Conservation (phyloP, 2,329 filamentous ascomycete genomes). For the Penicillium sp. region DNA sequence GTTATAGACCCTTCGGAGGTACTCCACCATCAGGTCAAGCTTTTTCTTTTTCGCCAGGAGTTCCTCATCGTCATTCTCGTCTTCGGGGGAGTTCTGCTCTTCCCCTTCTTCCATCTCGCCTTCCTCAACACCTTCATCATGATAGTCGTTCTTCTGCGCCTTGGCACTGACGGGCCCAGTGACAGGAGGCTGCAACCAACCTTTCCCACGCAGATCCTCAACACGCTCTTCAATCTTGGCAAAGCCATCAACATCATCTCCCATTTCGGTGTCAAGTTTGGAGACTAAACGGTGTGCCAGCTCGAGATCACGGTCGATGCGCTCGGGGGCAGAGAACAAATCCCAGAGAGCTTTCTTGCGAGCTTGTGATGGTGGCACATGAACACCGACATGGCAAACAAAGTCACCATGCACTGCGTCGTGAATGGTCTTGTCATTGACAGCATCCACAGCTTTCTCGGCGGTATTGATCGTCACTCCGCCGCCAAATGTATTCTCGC, state of each 20-base stretch:
- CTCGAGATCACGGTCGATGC: conserved; percentile 82
- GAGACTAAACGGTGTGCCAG: conserved; percentile 74
- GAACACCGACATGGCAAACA: conserved; percentile 92
- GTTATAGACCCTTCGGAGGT: conserved; percentile 91
- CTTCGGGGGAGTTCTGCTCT: conserved; percentile 62
- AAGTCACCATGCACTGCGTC: conserved; percentile 93
- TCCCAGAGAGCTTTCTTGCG: conserved; percentile 97
- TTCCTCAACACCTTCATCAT: conserved; percentile 39
- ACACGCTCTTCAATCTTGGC: conserved; percentile 80
- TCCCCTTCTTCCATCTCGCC: conserved; percentile 74
- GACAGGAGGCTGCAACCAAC: conserved; percentile 63
- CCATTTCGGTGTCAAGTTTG: conserved; percentile 80
- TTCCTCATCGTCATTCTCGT: conserved; percentile 82
- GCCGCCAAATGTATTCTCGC: conserved; percentile 31
- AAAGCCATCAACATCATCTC: conserved; percentile 68
- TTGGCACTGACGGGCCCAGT: conserved; percentile 39
- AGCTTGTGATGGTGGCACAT: conserved; percentile 77
- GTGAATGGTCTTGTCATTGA: conserved; percentile 96
- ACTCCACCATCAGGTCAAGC: conserved; percentile 90
- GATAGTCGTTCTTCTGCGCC: conserved; percentile 53
- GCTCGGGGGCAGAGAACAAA: conserved; percentile 87
- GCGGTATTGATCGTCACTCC: conserved; percentile 50
- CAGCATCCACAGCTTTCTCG: conserved; percentile 82
- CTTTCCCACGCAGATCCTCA: conserved; percentile 69
- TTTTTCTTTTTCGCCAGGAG: conserved; percentile 92